These are phyloP conservation scores for Tetrapisispora namnaoensis DNA, from an alignment of 805 yeast genomes.

Conservation along the genomic window DNA sequence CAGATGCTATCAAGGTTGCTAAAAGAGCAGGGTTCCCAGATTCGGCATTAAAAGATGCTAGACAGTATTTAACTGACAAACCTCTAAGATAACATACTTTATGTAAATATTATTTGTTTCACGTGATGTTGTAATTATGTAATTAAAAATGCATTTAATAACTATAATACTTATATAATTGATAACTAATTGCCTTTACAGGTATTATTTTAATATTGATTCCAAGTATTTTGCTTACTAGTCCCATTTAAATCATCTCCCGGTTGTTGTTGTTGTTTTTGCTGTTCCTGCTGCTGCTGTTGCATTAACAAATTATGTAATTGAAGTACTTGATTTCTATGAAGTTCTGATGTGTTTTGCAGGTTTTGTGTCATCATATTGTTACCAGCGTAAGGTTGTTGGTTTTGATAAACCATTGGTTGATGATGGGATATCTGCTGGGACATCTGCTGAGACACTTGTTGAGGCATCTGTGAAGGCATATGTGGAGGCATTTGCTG, in stretches of 20 bases:
- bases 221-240: background rate
- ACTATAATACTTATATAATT: background rate
- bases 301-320: slow-evolving; percentile 20
- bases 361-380: slow-evolving; percentile 6
- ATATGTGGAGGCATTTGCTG: too few relatives aligned
- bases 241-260: background rate
- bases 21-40: slow-evolving; percentile 69
- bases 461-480: too few relatives aligned
- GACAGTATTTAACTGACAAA: background rate
- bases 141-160: too few relatives aligned
- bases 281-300: slow-evolving; percentile 17
- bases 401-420: slow-evolving; percentile 4
- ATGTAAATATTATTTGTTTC: background rate
- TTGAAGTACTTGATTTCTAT: slow-evolving; percentile 17
- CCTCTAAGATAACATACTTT: too few relatives aligned
- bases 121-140: background rate
- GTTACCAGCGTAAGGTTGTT: slow-evolving; percentile 6
- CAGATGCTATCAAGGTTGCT: slow-evolving; percentile 73
- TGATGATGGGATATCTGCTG: background rate
- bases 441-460: background rate
- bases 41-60: slow-evolving; percentile 46
- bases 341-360: slow-evolving; percentile 8
- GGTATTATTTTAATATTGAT: background rate
- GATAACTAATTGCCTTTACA: background rate
- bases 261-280: slow-evolving; percentile 9